A percentile compares a stretch with the other conserved stretches of the same genome.
Conservation (phyloP, 805 yeast species). For the Saccharomycopsis olivae region DNA sequence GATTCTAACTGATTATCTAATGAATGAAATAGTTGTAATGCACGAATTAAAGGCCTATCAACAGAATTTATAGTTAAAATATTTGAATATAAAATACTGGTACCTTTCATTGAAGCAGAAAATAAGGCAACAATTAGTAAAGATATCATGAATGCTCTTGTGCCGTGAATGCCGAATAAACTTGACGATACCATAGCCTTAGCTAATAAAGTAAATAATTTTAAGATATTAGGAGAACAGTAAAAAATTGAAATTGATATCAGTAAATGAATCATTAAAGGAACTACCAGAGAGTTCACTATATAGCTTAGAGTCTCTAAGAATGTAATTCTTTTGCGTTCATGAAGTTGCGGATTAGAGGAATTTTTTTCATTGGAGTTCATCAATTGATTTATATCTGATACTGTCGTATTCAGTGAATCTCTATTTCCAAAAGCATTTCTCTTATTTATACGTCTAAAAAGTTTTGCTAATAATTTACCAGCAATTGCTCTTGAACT, state of each 20-base stretch:
- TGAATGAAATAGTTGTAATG: background rate
- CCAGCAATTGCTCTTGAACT: constrained; percentile 12
- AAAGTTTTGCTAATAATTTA: constrained; percentile 6
- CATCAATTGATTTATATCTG: constrained; percentile 3
- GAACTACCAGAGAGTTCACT: constrained; percentile 3
- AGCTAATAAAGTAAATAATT: constrained; percentile 7
- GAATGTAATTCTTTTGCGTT: background rate
- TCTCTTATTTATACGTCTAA: background rate
- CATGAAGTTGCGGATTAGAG: background rate
- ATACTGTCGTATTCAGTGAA: background rate
- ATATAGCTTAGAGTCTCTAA: constrained; percentile 2
- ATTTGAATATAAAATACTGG: background rate
- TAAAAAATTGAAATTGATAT: constrained; percentile 9
- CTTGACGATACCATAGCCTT: constrained; percentile 11
- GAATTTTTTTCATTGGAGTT: background rate
- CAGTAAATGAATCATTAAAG: constrained; percentile 8
- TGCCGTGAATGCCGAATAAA: constrained; percentile 14
- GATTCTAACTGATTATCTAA: constrained; percentile 10
- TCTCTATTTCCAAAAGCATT: background rate
- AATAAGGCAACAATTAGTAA: background rate
- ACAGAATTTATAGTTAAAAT: background rate
- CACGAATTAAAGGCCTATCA: background rate
- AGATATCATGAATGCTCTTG: constrained; percentile 7
- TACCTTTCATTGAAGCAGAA: background rate
- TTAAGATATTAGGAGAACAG: constrained; percentile 7